Conservation (phyloP, 306 rosid species). For the Fragaria ananassa region DNA sequence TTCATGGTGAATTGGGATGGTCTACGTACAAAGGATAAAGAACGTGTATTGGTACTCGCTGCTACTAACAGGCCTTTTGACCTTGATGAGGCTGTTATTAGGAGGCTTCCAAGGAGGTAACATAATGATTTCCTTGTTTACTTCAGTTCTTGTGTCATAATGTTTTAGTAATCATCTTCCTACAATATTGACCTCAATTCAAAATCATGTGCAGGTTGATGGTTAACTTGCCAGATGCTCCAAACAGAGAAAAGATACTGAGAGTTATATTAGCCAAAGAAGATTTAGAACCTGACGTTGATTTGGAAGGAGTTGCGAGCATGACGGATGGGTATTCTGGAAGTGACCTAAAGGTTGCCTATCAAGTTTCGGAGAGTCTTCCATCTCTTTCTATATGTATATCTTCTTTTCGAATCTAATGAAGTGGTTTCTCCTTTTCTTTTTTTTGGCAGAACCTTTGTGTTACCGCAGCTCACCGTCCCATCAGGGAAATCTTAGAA, state of each 20-base stretch:
- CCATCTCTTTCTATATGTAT: background rate
- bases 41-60: constrained; percentile 91
- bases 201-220: constrained; percentile 59
- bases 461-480: constrained; percentile 84
- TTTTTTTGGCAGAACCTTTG: constrained; percentile 75
- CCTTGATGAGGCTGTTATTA: constrained; percentile 95
- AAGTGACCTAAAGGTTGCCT: constrained; percentile 83
- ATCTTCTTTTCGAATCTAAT: background rate
- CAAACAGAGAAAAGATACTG: constrained; percentile 77
- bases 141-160: background rate
- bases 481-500: constrained; percentile 86
- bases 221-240: constrained; percentile 87
- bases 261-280: constrained; percentile 83
- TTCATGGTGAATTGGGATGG: constrained; percentile 99
- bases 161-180: background rate
- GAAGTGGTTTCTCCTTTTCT: background rate
- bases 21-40: constrained; percentile 88
- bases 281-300: constrained; percentile 71
- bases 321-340: constrained; percentile 97
- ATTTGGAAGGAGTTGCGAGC: constrained; percentile 72
- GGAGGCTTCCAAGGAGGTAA: constrained; percentile 98
- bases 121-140: background rate
- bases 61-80: constrained; percentile 98
- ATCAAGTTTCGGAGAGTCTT: background rate
- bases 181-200: background rate